phyloP scores from a whole-genome alignment of 805 yeast species.

The Ogataea sp. region DNA sequence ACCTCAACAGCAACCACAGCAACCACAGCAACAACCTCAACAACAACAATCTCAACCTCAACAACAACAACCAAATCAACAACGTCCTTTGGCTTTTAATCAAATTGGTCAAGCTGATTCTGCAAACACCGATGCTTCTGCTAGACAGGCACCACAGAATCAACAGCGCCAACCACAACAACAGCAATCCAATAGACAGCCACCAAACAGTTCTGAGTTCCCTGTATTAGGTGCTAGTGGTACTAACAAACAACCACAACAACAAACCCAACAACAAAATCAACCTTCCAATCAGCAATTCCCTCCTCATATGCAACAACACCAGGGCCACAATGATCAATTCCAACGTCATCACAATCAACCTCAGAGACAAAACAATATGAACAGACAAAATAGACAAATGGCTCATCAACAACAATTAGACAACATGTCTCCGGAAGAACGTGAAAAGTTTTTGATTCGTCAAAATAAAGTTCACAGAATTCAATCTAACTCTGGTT shows the following conservation, averaged over 20 bases:
- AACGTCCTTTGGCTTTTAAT: too few species aligned
- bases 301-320: conserved; percentile 3
- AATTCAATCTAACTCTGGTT: conserved; percentile 77
- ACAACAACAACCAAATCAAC: conserved; percentile 4
- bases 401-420: conserved; percentile 22
- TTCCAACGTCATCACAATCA: conserved; percentile 2
- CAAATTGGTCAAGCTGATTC: too few species aligned
- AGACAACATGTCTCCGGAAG: conserved; percentile 56
- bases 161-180: conserved; percentile 1
- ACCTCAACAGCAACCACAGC: conserved; percentile 12
- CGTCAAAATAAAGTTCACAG: conserved; percentile 72
- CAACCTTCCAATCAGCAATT: conserved; percentile 1
- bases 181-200: too few species aligned
- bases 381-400: conserved; percentile 18
- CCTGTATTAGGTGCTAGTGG: too few species aligned
- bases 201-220: too few species aligned
- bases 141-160: too few species aligned
- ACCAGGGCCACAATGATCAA: conserved; percentile 3
- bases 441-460: conserved; percentile 53
- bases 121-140: too few species aligned
- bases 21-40: conserved; percentile 5
- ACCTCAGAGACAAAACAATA: conserved; percentile 11
- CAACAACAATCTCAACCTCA: conserved; percentile 1
- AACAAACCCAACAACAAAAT: conserved; percentile 9
- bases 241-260: conserved; percentile 12